Evolutionary conservation across 139 green algal genomes (phyloP).

Genomic region (Trebouxia sp.): DNA sequence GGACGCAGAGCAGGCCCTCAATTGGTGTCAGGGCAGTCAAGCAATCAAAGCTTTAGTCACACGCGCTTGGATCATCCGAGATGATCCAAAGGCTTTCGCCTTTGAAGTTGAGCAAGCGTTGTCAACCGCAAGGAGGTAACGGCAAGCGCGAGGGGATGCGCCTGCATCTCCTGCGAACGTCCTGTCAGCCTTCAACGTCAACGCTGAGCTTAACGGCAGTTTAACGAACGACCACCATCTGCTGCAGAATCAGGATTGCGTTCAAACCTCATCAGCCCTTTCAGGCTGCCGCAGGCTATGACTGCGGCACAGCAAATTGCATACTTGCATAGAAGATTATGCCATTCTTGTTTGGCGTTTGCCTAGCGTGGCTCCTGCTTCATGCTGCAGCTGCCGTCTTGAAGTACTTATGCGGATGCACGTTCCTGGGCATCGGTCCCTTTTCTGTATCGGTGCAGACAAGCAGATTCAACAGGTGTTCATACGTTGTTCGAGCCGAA

Average conservation of each 20-base stretch:
- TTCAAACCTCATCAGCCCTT: neutral
- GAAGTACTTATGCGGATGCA: constrained; percentile 18
- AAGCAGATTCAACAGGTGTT: neutral
- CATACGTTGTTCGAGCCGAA: no score
- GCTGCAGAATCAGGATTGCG: no score
- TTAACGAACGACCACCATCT: no score
- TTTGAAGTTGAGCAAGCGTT: neutral
- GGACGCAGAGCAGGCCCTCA: no score
- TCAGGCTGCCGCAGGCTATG: constrained; percentile 10
- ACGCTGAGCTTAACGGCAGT: no score
- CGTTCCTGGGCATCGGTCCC: neutral
- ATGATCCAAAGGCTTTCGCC: no score
- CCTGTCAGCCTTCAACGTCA: no score
- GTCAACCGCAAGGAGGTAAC: no score
- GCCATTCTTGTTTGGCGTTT: constrained; percentile 2
- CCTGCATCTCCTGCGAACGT: no score
- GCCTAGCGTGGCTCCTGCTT: neutral
- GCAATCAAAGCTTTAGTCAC: no score
- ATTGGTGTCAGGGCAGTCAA: no score
- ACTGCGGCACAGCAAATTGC: neutral
- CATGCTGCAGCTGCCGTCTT: constrained; percentile 12
- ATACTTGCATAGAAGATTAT: neutral
- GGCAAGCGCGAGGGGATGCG: no score
- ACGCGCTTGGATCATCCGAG: neutral
- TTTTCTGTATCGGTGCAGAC: constrained; percentile 17